Evolutionary conservation across 139 green algal genomes (phyloP), one percentile per base, ranked within the genome.

Genomic region (Limnomonas spitsbergensis): DNA sequence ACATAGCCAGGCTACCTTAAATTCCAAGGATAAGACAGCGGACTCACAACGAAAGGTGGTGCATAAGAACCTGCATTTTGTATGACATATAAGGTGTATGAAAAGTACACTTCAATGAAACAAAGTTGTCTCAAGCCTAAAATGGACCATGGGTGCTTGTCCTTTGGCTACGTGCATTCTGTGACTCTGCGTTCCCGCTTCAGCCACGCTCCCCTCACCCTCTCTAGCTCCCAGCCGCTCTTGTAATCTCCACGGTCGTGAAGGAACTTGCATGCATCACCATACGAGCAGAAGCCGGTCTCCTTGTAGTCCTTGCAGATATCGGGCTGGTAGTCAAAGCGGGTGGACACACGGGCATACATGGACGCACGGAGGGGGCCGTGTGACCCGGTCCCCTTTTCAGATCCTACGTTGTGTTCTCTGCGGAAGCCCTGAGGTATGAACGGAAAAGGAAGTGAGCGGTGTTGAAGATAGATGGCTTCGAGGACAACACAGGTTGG

Each of bases 241-340:
- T 99, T 99, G 93, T 99, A 98, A 82, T 99, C 96, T 2, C 93
- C 93, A 1, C 96, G 83, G 80, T 99, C 96, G 82, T 99, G 96
- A 85, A 99, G 81, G 84, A 99, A 99, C 85, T 99, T 99, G 89
- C 96, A 99, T 31, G 90, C 84, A 83, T 99, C 96, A 4, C 96
- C 96, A 78, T 96, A 99, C 1, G 93, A 95, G 83, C 94, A 97
- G 81, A 94, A 97, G 1, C 94, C 94, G 47, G 34, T 79, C 35
- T 66, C 35, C 72, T 86, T 88, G 81, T 86, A 88, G 53, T 79
- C 78, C 84, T 99, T 99, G 83, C 96, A 99, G 24, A 99, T 85
- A 84, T 99, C 96, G 2, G 96, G 96, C 84, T 99, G 92, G 84
- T 99, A 99, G 86, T 99, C 96, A 61, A 99, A 91, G 61, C 86